Conservation (phyloP, 179 eudicot species). For the Heliamphora pulchella region DNA sequence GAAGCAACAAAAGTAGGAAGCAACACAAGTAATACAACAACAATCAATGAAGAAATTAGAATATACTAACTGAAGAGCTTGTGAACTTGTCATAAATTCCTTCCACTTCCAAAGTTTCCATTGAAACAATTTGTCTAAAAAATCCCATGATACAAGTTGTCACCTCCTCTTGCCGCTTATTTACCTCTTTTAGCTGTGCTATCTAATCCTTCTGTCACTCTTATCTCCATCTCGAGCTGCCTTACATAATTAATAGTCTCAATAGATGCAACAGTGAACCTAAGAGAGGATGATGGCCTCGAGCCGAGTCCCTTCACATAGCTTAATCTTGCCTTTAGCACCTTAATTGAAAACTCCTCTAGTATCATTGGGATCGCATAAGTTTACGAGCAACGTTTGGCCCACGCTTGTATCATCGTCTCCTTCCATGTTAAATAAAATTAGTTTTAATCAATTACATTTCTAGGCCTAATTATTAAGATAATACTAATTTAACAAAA, state of each 20-base stretch:
- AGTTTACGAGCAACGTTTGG: not conserved
- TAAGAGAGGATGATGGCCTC: not conserved
- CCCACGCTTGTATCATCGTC: not conserved
- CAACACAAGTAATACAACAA: no score
- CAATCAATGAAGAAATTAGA: no score
- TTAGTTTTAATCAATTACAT: no score
- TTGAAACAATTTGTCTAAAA: not conserved
- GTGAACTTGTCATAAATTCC: no score
- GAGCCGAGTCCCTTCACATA: not conserved
- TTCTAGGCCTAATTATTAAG: no score
- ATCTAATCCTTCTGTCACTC: not conserved
- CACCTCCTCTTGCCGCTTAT: not conserved
- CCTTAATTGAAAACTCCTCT: not conserved
- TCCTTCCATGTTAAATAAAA: not conserved
- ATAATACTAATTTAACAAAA: no score
- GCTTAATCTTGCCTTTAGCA: not conserved
- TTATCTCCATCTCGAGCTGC: not conserved
- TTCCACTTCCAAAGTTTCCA: not conserved
- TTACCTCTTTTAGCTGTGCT: not conserved
- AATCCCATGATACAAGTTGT: not conserved
- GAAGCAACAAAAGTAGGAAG: no score
- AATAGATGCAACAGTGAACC: not conserved
- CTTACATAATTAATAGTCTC: not conserved
- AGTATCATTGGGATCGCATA: not conserved
- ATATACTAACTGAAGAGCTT: no score